These are phyloP conservation scores for Glaciozyma antarctica DNA, from an alignment of 768 basidiomycete genomes.

Conservation along the genomic window DNA sequence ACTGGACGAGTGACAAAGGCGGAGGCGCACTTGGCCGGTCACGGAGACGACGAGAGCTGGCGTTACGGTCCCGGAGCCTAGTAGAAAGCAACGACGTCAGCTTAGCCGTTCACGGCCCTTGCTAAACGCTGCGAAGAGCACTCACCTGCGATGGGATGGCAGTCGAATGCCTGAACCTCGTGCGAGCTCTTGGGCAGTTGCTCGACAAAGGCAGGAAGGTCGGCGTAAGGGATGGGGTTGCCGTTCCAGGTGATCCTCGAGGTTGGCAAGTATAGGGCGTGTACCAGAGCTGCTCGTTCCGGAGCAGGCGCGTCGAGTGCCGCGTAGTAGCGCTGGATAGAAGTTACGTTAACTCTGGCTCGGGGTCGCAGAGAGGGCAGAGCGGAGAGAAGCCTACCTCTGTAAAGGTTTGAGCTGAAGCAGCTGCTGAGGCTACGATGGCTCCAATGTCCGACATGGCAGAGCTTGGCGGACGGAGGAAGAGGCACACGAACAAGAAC, in stretches of 20 bases:
- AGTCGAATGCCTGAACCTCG: slow-evolving; percentile 28
- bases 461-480: too few relatives aligned
- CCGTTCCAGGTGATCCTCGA: slow-evolving; percentile 29
- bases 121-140: not conserved
- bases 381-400: too few relatives aligned
- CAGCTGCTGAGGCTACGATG: too few relatives aligned
- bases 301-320: slow-evolving; percentile 6
- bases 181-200: slow-evolving; percentile 17
- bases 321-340: slow-evolving; percentile 11
- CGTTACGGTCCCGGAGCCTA: slow-evolving; percentile 12
- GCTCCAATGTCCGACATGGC: too few relatives aligned
- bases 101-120: not conserved
- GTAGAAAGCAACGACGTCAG: not conserved
- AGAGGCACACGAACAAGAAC: too few relatives aligned
- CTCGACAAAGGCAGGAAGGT: slow-evolving; percentile 18
- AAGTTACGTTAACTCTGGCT: too few relatives aligned
- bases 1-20: not conserved
- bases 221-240: slow-evolving; percentile 21
- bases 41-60: slow-evolving; percentile 28
- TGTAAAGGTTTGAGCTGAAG: too few relatives aligned
- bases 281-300: not conserved
- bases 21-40: slow-evolving; percentile 13
- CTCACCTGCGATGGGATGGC: slow-evolving; percentile 28
- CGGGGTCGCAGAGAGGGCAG: too few relatives aligned
- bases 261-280: slow-evolving; percentile 14